Conservation (phyloP, 139 green algal genomes). For the Bryopsis sp. region DNA sequence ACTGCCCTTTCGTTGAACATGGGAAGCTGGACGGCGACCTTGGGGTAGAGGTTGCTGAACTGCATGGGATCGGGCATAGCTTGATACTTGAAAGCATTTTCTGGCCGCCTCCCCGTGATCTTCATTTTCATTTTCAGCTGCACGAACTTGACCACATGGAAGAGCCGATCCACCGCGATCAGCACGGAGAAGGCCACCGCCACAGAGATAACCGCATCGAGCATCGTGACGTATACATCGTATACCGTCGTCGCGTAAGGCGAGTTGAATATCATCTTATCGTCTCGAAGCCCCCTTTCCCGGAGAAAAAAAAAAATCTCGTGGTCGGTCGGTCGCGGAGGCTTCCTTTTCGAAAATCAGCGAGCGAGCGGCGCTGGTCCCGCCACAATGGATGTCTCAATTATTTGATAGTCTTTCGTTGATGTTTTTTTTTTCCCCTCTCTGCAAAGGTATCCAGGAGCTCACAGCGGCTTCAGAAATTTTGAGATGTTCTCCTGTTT, state of each 20-base stretch:
- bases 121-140: conserved; percentile 4
- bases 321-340: background rate
- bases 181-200: conserved; percentile 12
- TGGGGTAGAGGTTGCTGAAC: conserved; percentile 30
- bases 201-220: background rate
- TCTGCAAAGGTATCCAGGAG: no score
- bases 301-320: background rate
- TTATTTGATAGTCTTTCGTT: no score
- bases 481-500: no score
- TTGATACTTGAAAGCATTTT: background rate
- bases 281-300: no score
- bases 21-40: conserved; percentile 88
- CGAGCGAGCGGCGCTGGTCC: background rate
- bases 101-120: background rate
- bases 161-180: conserved; percentile 12
- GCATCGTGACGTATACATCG: conserved; percentile 14
- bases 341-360: background rate
- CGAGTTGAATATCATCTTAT: conserved; percentile 6
- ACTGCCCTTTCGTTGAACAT: conserved; percentile 89
- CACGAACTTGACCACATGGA: conserved; percentile 12
- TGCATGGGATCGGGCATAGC: background rate
- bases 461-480: no score
- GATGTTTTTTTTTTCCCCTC: no score
- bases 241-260: conserved; percentile 9
- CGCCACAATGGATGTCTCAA: background rate